Evolutionary conservation across 2,329 filamentous ascomycete genomes (phyloP).

Genomic region (Magnaporthiopsis poae): DNA sequence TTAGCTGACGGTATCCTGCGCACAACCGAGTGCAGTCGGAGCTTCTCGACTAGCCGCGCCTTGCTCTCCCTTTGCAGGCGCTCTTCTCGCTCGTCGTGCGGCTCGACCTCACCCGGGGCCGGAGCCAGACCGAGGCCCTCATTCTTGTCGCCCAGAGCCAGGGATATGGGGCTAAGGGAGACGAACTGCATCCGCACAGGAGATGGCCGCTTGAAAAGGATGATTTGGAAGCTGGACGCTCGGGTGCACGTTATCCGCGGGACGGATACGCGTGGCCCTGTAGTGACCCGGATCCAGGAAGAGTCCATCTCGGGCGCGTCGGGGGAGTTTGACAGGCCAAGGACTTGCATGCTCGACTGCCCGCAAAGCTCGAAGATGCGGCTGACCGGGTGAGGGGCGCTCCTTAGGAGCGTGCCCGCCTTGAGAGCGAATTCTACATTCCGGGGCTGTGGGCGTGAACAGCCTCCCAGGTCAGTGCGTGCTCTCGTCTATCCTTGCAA

Average conservation of each 20-base stretch:
- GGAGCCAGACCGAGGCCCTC: conserved; percentile 12
- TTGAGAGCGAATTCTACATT: conserved; percentile 83
- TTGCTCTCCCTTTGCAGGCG: conserved; percentile 48
- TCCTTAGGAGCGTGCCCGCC: conserved; percentile 71
- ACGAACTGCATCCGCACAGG: conserved; percentile 93
- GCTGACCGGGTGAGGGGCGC: conserved; percentile 66
- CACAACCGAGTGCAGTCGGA: conserved; percentile 77
- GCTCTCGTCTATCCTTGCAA: not conserved
- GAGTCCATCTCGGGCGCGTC: conserved; percentile 49
- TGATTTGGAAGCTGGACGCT: conserved; percentile 69
- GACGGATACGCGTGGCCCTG: conserved; percentile 39
- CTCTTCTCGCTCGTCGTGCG: conserved; percentile 61
- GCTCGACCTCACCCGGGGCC: conserved; percentile 47
- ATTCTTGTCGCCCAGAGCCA: conserved; percentile 69
- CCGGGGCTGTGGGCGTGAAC: conserved; percentile 41
- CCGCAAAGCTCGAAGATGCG: conserved; percentile 80
- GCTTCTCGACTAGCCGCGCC: conserved; percentile 66
- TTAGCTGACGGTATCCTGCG: conserved; percentile 68
- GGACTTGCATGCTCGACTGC: conserved; percentile 69
- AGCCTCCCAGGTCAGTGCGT: conserved; percentile 19
- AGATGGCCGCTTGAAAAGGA: conserved; percentile 77
- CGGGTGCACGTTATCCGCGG: conserved; percentile 66
- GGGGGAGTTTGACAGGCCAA: conserved; percentile 68
- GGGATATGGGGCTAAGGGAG: conserved; percentile 76
- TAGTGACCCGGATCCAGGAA: conserved; percentile 57